Percentiles rank a stretch among this genome's conserved stretches.
phyloP scores from a whole-genome alignment of 345 rosid genomes.

The Eucalyptus fibrosa region DNA sequence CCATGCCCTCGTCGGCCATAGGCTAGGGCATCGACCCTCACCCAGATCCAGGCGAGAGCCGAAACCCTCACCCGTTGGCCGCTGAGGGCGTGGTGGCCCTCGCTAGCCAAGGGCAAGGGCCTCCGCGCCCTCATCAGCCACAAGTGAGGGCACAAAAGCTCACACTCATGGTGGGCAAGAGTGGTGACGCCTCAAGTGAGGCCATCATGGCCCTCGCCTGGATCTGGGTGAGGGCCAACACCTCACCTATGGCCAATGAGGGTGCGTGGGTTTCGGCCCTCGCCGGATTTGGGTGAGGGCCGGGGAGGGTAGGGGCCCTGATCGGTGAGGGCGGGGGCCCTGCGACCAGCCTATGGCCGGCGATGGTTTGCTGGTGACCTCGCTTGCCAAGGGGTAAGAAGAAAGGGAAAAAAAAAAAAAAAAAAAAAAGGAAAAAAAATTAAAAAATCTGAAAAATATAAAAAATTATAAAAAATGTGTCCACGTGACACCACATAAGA shows the following conservation, averaged over 20 bases:
- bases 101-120: no score
- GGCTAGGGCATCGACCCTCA: rapidly evolving
- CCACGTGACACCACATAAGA: no score
- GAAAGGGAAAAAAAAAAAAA: no score
- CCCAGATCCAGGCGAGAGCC: rapidly evolving
- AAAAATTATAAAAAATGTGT: no score
- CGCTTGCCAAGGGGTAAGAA: rapidly evolving
- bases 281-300: rapidly evolving
- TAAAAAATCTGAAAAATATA: no score
- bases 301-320: no score
- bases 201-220: rapidly evolving
- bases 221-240: rapidly evolving
- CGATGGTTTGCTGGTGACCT: rapidly evolving
- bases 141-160: rapidly evolving
- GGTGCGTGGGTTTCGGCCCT: no score
- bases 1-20: rapidly evolving
- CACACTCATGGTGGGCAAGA: rapidly evolving
- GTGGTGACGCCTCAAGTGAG: no score
- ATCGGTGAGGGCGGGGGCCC: no score
- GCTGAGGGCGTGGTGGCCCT: no score
- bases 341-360: rapidly evolving
- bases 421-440: no score
- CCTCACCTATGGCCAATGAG: no score
- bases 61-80: rapidly evolving
- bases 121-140: rapidly evolving